These are phyloP conservation scores for Termitomyces sp. DNA, from an alignment of 768 basidiomycete genomes.

Conservation along the genomic window DNA sequence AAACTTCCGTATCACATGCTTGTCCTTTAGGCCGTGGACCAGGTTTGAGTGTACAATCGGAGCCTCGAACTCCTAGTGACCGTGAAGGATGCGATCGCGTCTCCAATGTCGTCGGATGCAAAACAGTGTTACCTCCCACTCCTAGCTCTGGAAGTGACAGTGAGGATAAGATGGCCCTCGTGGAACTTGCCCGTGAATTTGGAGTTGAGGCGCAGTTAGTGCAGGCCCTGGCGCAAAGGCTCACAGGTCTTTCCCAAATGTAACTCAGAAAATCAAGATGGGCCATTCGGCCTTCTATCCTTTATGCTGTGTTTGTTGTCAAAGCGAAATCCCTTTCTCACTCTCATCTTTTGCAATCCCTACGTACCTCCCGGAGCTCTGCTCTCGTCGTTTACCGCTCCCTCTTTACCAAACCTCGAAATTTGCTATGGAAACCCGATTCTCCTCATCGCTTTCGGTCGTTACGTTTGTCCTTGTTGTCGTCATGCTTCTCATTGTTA, in stretches of 20 bases:
- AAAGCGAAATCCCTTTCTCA: conserved; percentile 7
- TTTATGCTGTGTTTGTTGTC: conserved; percentile 5
- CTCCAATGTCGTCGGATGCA: conserved; percentile 9
- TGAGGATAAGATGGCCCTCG: conserved; percentile 27
- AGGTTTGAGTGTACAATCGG: conserved; percentile 13
- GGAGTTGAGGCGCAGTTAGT: conserved; percentile 67
- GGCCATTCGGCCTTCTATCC: conserved; percentile 3
- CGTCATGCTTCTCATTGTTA: conserved; percentile 1
- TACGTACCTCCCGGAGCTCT: not conserved
- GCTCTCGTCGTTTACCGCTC: not conserved
- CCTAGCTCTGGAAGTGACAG: conserved; percentile 9
- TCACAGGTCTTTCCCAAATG: conserved; percentile 25
- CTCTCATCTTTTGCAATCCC: not conserved
- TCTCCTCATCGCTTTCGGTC: conserved; percentile 8
- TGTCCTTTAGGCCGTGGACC: conserved; percentile 10
- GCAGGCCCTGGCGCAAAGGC: conserved; percentile 60
- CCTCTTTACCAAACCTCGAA: conserved; percentile 2
- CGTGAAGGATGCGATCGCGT: conserved; percentile 8
- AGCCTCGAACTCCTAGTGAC: conserved; percentile 23
- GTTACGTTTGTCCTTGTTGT: conserved; percentile 5
- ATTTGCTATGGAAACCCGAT: conserved; percentile 11
- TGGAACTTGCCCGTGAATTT: conserved; percentile 66
- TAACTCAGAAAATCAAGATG: not conserved
- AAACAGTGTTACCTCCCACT: conserved; percentile 2
- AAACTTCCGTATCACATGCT: conserved; percentile 15